These are phyloP conservation scores for Leucosporidium creatinivorum DNA, from an alignment of 768 basidiomycete genomes.

Conservation along the genomic window DNA sequence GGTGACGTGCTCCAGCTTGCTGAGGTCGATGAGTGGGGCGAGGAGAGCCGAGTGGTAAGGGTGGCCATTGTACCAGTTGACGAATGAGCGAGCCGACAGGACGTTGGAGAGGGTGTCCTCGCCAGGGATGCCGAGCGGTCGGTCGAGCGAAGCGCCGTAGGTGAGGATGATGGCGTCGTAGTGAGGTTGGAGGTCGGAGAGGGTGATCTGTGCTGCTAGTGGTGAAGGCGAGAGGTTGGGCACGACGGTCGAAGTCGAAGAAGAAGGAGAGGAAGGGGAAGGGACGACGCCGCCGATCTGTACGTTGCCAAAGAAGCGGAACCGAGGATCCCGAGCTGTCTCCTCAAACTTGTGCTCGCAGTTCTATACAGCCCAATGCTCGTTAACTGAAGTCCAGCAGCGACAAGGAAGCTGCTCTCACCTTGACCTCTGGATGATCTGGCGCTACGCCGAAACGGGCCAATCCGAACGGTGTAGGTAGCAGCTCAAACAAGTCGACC, in stretches of 20 bases:
- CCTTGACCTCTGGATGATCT: conserved; percentile 98
- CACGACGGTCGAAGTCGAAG: conserved; percentile 45
- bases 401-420: conserved; percentile 35
- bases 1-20: conserved; percentile 59
- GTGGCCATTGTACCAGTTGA: conserved; percentile 95
- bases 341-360: conserved; percentile 91
- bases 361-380: conserved; percentile 53
- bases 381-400: background rate
- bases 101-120: conserved; percentile 48
- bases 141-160: conserved; percentile 64
- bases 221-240: conserved; percentile 47
- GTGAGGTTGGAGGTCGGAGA: conserved; percentile 56
- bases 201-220: conserved; percentile 48
- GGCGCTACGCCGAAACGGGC: conserved; percentile 96
- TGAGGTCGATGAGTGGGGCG: conserved; percentile 55
- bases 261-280: conserved; percentile 45
- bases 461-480: conserved; percentile 90
- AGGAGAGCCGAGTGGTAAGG: conserved; percentile 48
- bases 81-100: conserved; percentile 69
- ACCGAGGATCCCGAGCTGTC: conserved; percentile 67
- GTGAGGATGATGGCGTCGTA: conserved; percentile 85
- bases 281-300: conserved; percentile 35
- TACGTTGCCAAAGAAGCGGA: conserved; percentile 88
- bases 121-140: conserved; percentile 52
- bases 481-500: conserved; percentile 82